Percentiles rank a stretch among this genome's conserved stretches.
Evolutionary conservation across 2,329 filamentous ascomycete species (phyloP).

Genomic region (Sphaerulina vaccinii): DNA sequence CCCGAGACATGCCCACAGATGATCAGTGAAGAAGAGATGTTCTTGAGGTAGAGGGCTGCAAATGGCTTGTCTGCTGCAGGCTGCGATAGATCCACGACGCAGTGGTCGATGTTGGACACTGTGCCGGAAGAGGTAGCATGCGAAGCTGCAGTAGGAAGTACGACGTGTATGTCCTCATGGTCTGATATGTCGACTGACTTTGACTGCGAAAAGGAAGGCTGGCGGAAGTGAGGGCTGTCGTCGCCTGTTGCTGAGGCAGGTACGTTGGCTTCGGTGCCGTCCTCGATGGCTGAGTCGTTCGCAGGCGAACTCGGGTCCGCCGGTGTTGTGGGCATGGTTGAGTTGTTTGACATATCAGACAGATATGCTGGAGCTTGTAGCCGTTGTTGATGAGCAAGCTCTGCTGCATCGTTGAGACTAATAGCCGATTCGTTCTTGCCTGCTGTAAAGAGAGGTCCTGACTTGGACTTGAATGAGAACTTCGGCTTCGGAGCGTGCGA

Average conservation of each 20-base stretch:
- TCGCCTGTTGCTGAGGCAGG: slow-evolving; percentile 41
- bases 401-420: slow-evolving; percentile 57
- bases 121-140: slow-evolving; percentile 72
- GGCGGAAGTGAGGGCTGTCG: slow-evolving; percentile 44
- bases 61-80: slow-evolving; percentile 57
- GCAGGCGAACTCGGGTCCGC: slow-evolving; percentile 26
- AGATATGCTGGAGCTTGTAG: slow-evolving; percentile 46
- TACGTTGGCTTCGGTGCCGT: slow-evolving; percentile 20
- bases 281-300: slow-evolving; percentile 23
- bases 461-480: slow-evolving; percentile 70
- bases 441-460: slow-evolving; percentile 28
- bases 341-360: slow-evolving; percentile 40
- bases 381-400: slow-evolving; percentile 49
- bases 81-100: slow-evolving; percentile 77
- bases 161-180: slow-evolving; percentile 70
- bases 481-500: slow-evolving; percentile 71
- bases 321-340: slow-evolving; percentile 44
- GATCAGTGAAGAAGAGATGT: slow-evolving; percentile 68
- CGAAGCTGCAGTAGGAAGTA: slow-evolving; percentile 69
- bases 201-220: slow-evolving; percentile 57
- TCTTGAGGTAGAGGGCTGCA: slow-evolving; percentile 67
- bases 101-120: slow-evolving; percentile 66
- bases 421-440: slow-evolving; percentile 46
- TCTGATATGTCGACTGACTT: slow-evolving; percentile 61
- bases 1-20: slow-evolving; percentile 77